Evolutionary conservation across 371 early-diverging fungal genomes (phyloP).

Genomic region (Gilbertella persicaria): DNA sequence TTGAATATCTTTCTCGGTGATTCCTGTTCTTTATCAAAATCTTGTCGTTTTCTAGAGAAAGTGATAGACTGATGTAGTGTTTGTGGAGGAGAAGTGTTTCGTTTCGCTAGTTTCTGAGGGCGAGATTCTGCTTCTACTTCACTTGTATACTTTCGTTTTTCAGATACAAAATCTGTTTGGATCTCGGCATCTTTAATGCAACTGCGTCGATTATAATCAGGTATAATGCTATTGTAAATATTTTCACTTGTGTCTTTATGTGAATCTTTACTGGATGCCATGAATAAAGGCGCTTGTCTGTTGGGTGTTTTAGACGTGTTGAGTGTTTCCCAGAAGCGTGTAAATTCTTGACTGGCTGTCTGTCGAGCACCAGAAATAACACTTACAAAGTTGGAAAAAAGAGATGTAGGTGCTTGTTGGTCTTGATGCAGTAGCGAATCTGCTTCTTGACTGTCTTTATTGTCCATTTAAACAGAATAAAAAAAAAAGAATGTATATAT

Average conservation of each 20-base stretch:
- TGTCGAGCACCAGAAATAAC: slow-evolving; percentile 19
- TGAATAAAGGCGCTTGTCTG: no score
- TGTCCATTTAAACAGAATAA: no score
- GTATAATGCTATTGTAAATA: slow-evolving; percentile 17
- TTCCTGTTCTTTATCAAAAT: background rate
- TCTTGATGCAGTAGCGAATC: no score
- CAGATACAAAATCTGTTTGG: slow-evolving; percentile 11
- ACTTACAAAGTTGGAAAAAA: slow-evolving; percentile 6
- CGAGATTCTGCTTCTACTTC: background rate
- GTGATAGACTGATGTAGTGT: no score
- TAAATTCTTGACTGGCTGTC: slow-evolving; percentile 24
- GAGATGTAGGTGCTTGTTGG: background rate
- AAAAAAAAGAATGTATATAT: no score
- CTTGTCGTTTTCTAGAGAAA: background rate
- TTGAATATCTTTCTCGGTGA: background rate
- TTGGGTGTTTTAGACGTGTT: background rate
- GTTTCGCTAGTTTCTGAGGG: background rate
- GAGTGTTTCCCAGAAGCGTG: slow-evolving; percentile 14
- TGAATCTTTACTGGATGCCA: no score
- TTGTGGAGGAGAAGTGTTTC: no score
- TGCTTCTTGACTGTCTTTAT: no score
- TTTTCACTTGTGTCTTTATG: background rate
- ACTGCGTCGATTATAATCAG: slow-evolving; percentile 6
- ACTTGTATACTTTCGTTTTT: background rate
- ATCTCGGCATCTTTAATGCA: slow-evolving; percentile 11